Base-by-base conservation (phyloP, 768 basidiomycete species). In the Lactarius pseudohatsudake region DNA sequence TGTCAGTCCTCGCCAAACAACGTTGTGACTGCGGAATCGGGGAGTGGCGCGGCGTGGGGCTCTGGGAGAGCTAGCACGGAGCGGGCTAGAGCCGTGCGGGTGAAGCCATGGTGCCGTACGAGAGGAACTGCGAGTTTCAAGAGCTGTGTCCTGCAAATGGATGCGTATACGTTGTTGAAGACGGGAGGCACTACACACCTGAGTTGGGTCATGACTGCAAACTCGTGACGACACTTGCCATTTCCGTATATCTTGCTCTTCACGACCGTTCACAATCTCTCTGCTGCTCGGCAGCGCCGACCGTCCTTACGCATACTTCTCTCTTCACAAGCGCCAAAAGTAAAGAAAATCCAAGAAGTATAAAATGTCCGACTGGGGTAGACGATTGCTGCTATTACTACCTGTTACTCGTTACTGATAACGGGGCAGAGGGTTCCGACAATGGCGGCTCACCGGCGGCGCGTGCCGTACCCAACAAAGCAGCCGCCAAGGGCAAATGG, bases 1-100 rank as follows among this genome's bases (percentile, higher is more conserved):
- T 75, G 64, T 90, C 85, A n/a, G 28, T 88, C 92, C 16, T 73
- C 70, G 9, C 92, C 92, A 76, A 93, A 94, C 7, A 94, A 78
- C 7, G 88, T 82, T 2, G 87, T 84, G 26, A 94, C 83, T 0
- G 90, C 87, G 0, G 80, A 77, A 64, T 93, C 91, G 0, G 87
- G 82, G 26, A 94, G 84, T 8, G 89, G 90, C 63, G 82, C 77
- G 1, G 80, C 28, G 71, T 86, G 87, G 1, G 81, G 78, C 34
- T 74, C 63, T 7, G 85, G 83, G 2, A 90, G 79, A 2, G 78
- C 74, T 4, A 90, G 80, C 8, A 83, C 90, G 26, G 91, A 86
- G 57, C 78, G 82, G 4, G 90, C 82, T 11, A 93, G 80, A 0
- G 90, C 81, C 34, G 85, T 80, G 22, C 91, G 84, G 13, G 91